Conservation (phyloP, 2,329 filamentous ascomycete genomes). For the Fusarium odoratissimum region DNA sequence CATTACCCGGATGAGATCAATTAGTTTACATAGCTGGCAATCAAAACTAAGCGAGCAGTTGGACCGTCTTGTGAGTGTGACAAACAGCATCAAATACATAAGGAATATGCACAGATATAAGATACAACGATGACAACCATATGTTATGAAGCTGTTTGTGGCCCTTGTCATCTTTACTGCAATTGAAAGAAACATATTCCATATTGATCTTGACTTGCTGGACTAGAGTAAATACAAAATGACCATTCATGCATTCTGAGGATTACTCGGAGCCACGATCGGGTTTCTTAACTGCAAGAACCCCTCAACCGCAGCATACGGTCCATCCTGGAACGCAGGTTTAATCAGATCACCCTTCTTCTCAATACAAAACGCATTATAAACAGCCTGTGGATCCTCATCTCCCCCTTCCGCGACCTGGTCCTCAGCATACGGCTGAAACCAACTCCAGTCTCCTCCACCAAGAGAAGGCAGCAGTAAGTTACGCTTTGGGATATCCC, state of each 20-base stretch:
- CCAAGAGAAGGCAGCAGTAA: conserved; percentile 37
- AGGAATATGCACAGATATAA: background rate
- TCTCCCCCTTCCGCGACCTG: background rate
- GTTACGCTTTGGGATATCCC: background rate
- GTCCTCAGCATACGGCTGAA: conserved; percentile 47
- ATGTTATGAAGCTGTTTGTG: accelerated
- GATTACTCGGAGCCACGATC: background rate
- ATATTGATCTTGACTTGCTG: accelerated
- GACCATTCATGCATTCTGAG: background rate
- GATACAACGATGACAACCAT: background rate
- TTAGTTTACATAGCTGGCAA: accelerated
- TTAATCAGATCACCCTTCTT: background rate
- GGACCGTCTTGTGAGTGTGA: accelerated
- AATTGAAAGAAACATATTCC: background rate
- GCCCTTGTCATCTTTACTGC: accelerated
- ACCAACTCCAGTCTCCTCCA: conserved; percentile 48
- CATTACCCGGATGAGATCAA: background rate
- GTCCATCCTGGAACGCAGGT: conserved; percentile 2
- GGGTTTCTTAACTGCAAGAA: conserved; percentile 17
- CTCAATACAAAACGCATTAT: background rate
- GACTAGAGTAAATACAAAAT: background rate
- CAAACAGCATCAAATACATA: background rate
- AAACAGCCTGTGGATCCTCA: background rate
- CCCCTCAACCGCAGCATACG: conserved; percentile 23
- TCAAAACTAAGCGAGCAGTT: too few relatives aligned